These are phyloP conservation scores for Torulaspora gathmanii DNA, from an alignment of 805 yeast species.

Conservation along the genomic window DNA sequence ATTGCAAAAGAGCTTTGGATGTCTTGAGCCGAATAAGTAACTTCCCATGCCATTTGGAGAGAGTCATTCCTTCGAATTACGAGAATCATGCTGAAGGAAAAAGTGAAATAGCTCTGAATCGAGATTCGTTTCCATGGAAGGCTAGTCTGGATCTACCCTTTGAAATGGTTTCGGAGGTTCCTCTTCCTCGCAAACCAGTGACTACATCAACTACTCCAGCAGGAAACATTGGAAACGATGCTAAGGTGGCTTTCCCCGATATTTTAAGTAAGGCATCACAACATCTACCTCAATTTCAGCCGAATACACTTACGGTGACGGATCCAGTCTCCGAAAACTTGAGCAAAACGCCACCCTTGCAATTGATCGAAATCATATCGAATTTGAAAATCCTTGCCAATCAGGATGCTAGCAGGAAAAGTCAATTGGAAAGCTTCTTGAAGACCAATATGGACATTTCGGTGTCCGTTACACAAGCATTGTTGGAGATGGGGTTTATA, in stretches of 20 bases:
- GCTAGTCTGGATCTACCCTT: conserved; percentile 32
- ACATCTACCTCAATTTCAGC: conserved; percentile 47
- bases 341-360: conserved; percentile 63
- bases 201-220: conserved; percentile 8
- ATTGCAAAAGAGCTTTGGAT: conserved; percentile 28
- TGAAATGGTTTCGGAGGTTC: conserved; percentile 35
- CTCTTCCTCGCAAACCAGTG: conserved; percentile 31
- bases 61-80: conserved; percentile 26
- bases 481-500: conserved; percentile 70
- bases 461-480: conserved; percentile 65
- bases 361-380: conserved; percentile 62
- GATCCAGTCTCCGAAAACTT: conserved; percentile 60
- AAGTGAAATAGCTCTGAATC: conserved; percentile 21
- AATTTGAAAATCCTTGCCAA: conserved; percentile 55
- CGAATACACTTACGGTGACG: conserved; percentile 44
- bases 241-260: conserved; percentile 40
- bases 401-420: conserved; percentile 43
- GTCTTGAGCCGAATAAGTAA: conserved; percentile 26
- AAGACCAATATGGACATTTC: conserved; percentile 54
- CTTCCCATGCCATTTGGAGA: conserved; percentile 29
- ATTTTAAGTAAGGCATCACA: conserved; percentile 51
- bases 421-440: conserved; percentile 51
- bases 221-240: conserved; percentile 4
- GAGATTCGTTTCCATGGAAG: conserved; percentile 35
- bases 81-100: conserved; percentile 11